Conservation (phyloP, 495 filamentous ascomycete species). For the Xanthoparmelia taractica region DNA sequence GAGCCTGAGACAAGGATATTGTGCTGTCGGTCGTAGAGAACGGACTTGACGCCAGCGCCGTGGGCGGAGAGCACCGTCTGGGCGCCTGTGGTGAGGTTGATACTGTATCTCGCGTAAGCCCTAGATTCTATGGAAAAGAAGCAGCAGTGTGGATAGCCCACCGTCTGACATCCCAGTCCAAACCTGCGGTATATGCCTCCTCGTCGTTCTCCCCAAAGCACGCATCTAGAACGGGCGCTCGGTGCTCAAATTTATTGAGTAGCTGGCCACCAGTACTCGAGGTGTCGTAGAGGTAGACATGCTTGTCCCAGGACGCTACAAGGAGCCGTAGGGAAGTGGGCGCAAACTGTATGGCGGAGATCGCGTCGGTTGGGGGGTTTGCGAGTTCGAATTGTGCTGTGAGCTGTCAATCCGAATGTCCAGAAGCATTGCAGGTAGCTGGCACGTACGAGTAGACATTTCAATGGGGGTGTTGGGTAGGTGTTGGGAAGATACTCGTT, state of each 20-base stretch:
- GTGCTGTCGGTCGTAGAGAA: constrained; percentile 72
- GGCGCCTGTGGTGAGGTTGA: constrained; percentile 63
- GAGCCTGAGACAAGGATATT: constrained; percentile 78
- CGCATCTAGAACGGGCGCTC: constrained; percentile 80
- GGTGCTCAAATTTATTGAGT: constrained; percentile 66
- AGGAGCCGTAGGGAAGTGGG: constrained; percentile 64
- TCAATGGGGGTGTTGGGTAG: too few relatives aligned
- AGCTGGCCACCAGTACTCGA: constrained; percentile 54
- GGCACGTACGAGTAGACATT: constrained; percentile 12
- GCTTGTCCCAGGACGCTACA: constrained; percentile 90
- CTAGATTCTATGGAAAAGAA: background rate
- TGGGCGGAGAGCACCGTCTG: constrained; percentile 74
- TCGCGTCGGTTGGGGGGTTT: constrained; percentile 75
- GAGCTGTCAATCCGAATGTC: background rate
- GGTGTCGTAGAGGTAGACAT: constrained; percentile 83
- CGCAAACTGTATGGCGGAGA: constrained; percentile 80
- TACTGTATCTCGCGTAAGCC: constrained; percentile 37
- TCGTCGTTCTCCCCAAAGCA: constrained; percentile 74
- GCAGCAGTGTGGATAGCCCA: constrained; percentile 30
- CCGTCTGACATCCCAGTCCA: constrained; percentile 80
- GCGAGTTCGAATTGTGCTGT: constrained; percentile 58
- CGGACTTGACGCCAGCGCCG: constrained; percentile 64
- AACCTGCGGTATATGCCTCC: constrained; percentile 74
- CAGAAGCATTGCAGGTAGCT: background rate
- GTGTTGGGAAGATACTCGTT: background rate